Evolutionary conservation across 2,329 filamentous ascomycete genomes (phyloP).

Genomic region (Calonectria henricotiae): DNA sequence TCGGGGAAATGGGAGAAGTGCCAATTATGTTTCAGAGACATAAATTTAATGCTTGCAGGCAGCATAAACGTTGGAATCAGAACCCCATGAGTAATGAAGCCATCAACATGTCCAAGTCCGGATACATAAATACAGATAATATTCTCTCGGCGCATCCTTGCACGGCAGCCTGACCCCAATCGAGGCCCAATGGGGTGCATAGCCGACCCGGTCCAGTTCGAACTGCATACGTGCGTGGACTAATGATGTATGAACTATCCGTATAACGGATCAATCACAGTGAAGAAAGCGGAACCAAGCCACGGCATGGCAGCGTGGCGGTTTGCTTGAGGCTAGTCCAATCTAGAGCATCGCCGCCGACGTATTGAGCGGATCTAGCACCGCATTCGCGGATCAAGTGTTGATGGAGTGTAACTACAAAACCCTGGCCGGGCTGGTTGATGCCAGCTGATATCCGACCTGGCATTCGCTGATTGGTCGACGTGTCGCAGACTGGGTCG

Average conservation of each 20-base stretch:
- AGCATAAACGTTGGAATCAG: not conserved
- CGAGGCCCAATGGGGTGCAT: constrained; percentile 13
- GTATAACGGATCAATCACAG: not conserved
- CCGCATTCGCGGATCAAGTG: constrained; percentile 1
- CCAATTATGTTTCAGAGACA: not conserved
- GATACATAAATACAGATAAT: constrained; percentile 2
- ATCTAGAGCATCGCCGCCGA: not conserved
- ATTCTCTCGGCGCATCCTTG: constrained; percentile 1
- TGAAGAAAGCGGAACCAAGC: not conserved
- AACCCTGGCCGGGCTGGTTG: not conserved
- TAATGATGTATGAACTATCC: constrained; percentile 11
- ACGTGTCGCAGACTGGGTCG: not conserved
- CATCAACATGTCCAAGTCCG: not conserved
- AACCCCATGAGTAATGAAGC: not conserved
- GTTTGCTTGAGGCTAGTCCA: constrained; percentile 2
- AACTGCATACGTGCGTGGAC: constrained; percentile 3
- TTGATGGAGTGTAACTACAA: not conserved
- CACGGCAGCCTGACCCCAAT: constrained; percentile 1
- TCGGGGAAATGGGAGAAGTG: not conserved
- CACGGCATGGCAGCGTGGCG: constrained; percentile 4
- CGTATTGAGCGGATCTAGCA: constrained; percentile 4
- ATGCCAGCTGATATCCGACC: not conserved
- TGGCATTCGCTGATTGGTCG: constrained; percentile 5
- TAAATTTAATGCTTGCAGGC: not conserved
- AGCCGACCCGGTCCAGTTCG: not conserved